phyloP scores from a whole-genome alignment of 1,284 basidiomycete genomes.

The Cronartium quercuum region DNA sequence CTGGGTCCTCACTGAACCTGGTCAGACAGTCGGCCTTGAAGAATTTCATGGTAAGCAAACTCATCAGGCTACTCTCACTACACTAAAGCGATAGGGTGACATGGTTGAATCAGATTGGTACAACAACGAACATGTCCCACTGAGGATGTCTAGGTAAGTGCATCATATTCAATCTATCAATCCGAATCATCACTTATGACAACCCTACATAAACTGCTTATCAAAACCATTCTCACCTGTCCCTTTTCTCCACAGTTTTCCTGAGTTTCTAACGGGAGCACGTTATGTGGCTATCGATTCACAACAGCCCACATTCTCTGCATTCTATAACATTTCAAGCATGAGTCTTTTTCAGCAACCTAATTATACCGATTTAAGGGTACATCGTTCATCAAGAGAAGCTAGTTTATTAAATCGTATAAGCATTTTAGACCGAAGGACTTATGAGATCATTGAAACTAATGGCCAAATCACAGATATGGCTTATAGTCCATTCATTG shows the following conservation, averaged over 20 bases:
- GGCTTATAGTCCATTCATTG: too few relatives aligned
- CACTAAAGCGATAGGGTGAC: neutral
- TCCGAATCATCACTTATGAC: too few relatives aligned
- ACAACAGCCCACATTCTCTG: constrained; percentile 45
- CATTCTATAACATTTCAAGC: constrained; percentile 48
- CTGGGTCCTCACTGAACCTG: constrained; percentile 46
- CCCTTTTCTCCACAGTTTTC: constrained; percentile 44
- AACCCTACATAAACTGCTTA: constrained; percentile 39
- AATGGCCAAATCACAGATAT: too few relatives aligned
- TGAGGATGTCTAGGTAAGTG: constrained; percentile 47
- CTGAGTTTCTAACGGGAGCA: constrained; percentile 46
- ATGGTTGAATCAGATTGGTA: constrained; percentile 48
- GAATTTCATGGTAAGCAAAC: constrained; percentile 46
- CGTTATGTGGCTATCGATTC: constrained; percentile 45
- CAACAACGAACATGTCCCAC: constrained; percentile 51
- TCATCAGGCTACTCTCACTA: too few relatives aligned
- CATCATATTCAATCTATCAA: too few relatives aligned
- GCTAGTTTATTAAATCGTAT: constrained; percentile 48
- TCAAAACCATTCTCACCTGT: neutral
- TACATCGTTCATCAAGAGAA: constrained; percentile 48
- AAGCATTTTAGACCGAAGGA: constrained; percentile 49
- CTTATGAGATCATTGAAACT: constrained; percentile 45
- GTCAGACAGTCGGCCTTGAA: constrained; percentile 41
- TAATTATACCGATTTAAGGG: constrained; percentile 48
- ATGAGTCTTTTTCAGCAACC: constrained; percentile 47